phyloP scores from a whole-genome alignment of 2,329 filamentous ascomycete species.

The Aspergillus pseudoterreus region DNA sequence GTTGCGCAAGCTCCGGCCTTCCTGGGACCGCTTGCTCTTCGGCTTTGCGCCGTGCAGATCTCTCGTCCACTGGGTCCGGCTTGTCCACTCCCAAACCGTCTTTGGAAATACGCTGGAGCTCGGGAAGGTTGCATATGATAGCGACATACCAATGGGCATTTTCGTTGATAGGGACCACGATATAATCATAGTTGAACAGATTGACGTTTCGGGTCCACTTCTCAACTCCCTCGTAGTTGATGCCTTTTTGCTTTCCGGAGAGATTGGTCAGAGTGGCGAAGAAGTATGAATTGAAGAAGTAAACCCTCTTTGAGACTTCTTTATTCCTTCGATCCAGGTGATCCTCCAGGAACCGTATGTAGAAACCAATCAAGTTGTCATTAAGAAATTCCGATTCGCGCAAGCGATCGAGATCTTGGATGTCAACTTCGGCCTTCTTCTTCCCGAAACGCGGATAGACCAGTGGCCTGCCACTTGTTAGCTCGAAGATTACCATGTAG shows the following conservation, averaged over 20 bases:
- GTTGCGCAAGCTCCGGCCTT: constrained; percentile 18
- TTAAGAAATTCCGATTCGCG: constrained; percentile 86
- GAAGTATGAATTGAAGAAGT: constrained; percentile 93
- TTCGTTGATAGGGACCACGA: constrained; percentile 90
- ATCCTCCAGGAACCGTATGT: constrained; percentile 69
- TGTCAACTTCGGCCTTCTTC: constrained; percentile 44
- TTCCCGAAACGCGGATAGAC: constrained; percentile 45
- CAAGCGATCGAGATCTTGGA: constrained; percentile 59
- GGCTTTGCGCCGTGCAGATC: constrained; percentile 12
- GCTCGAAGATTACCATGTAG: neutral
- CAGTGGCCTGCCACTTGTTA: constrained; percentile 31
- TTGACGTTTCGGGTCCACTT: constrained; percentile 86
- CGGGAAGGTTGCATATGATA: constrained; percentile 85
- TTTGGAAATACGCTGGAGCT: constrained; percentile 43
- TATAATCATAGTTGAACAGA: constrained; percentile 79
- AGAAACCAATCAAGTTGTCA: constrained; percentile 88
- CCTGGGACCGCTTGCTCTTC: constrained; percentile 27
- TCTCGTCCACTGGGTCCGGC: constrained; percentile 6
- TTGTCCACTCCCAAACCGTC: neutral
- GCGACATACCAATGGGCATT: constrained; percentile 87
- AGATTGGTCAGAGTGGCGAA: constrained; percentile 70
- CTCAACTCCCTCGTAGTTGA: constrained; percentile 82
- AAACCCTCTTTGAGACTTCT: constrained; percentile 61
- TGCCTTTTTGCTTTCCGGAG: constrained; percentile 49
- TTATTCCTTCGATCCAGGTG: constrained; percentile 54